A percentile compares a stretch with the other conserved stretches of the same genome.
These are phyloP conservation scores for Picea sitchensis DNA, from an alignment of 75 land plant species.

Conservation along the genomic window DNA sequence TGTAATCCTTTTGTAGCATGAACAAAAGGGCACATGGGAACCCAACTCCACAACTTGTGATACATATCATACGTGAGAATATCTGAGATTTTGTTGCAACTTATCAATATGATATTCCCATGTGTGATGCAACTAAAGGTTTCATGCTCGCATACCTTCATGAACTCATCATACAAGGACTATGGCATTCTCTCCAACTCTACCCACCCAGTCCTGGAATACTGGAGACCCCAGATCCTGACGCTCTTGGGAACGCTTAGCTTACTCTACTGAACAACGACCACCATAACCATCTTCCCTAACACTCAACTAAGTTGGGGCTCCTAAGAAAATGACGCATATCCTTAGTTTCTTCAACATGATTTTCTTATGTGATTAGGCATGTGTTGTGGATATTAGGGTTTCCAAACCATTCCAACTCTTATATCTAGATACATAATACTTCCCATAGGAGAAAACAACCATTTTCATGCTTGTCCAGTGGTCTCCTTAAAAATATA, in stretches of 20 bases:
- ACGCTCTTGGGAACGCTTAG: constrained; percentile 74
- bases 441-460: no score
- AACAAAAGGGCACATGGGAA: constrained; percentile 57
- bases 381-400: no score
- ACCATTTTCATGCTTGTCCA: no score
- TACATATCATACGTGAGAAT: constrained; percentile 48
- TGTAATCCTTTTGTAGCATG: constrained; percentile 7
- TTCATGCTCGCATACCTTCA: constrained; percentile 21
- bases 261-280: constrained; percentile 81
- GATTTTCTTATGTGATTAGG: no score
- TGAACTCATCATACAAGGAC: constrained; percentile 53
- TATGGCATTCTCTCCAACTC: constrained; percentile 86
- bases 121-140: constrained; percentile 70
- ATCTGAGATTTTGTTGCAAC: constrained; percentile 17
- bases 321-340: constrained; percentile 87
- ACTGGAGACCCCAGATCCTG: constrained; percentile 65
- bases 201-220: constrained; percentile 43
- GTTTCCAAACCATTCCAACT: no score
- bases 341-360: no score
- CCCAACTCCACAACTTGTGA: constrained; percentile 64
- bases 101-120: constrained; percentile 49
- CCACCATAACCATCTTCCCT: constrained; percentile 71
- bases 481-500: no score
- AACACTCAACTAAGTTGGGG: constrained; percentile 74
- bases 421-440: no score